Evolutionary conservation across 805 yeast genomes (phyloP).

Genomic region (Ogataea salicorniae): DNA sequence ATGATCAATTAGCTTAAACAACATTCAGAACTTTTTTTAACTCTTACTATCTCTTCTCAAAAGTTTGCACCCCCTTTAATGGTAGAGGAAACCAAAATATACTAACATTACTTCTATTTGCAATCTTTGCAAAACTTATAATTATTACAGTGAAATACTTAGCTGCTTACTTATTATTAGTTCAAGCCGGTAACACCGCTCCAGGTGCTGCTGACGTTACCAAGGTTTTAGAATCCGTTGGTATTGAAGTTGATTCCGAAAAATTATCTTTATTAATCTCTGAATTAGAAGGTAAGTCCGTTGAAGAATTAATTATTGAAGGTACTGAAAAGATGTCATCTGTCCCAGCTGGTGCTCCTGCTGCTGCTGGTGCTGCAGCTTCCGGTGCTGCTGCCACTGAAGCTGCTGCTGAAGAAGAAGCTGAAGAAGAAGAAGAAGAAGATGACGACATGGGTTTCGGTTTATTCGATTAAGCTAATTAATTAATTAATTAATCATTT

Average conservation of each 20-base stretch:
- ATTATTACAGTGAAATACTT: conserved; percentile 69
- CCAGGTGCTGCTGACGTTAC: conserved; percentile 78
- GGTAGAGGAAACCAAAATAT: background rate
- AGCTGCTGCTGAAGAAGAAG: conserved; percentile 52
- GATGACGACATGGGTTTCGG: conserved; percentile 79
- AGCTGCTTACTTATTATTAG: conserved; percentile 89
- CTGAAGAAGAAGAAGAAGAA: conserved; percentile 45
- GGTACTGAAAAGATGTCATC: conserved; percentile 79
- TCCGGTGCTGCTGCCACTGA: conserved; percentile 51
- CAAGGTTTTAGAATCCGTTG: conserved; percentile 66
- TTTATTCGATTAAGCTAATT: conserved; percentile 82
- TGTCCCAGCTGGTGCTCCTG: conserved; percentile 81
- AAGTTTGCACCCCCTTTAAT: background rate
- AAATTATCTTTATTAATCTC: conserved; percentile 65
- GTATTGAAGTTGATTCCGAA: conserved; percentile 76
- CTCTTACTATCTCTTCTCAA: too few relatives aligned
- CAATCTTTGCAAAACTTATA: conserved; percentile 7
- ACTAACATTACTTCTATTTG: conserved; percentile 1
- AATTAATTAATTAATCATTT: background rate
- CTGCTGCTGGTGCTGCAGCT: conserved; percentile 54
- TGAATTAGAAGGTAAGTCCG: conserved; percentile 73
- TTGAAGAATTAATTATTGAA: conserved; percentile 69
- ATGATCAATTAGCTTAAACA: too few relatives aligned
- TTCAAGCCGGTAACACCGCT: conserved; percentile 79
- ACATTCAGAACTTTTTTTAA: too few relatives aligned